Evolutionary conservation across 2,329 filamentous ascomycete species (phyloP), one percentile per base, ranked within the genome.

Genomic region (Diaporthe velutina): DNA sequence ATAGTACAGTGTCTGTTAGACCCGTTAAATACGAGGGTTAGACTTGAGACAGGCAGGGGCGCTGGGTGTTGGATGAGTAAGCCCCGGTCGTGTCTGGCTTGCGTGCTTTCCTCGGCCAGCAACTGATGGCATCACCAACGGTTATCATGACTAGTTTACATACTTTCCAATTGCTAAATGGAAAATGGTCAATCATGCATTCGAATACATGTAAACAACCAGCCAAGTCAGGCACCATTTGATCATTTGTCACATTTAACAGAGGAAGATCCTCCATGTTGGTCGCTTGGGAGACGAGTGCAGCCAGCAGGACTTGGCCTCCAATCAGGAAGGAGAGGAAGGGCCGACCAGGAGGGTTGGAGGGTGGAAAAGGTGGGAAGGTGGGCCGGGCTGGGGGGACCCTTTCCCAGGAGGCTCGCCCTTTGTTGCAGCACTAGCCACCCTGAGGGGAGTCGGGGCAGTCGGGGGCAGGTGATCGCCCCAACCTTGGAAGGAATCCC

Each of bases 341-440:
- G 22, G 35, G 35, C 5, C 35, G n/a, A n/a, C n/a, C n/a, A n/a
- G n/a, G n/a, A 48, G 42, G 42, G 19, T n/a, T 13, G 22, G 61
- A 22, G 35, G 33, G 13, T 25, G 35, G 22, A 15, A 13, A 22
- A 25, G 22, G 30, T 67, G 61, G 30, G 33, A 33, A 15, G 61
- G 42, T 67, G 57, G 57, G 60, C 40, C 25, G 40, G 15, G 35
- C 35, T 42, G 40, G 40, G 28, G 40, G 28, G 42, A 15, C 60
- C 60, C 60, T 33, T 35, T n/a, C 64, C 45, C 64, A 52, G 45
- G 40, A 64, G 25, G 25, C 15, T 28, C 40, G 15, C n/a, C 38
- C 38, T 64, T 64, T 64, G 60, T 64, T 64, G 60, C 60, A 64
- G 60, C 60, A 13, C 64, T 68, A 68, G 45, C 61, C 61, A 67